Percentiles rank a stretch among this genome's conserved stretches.
These are phyloP conservation scores for Pyronema omphalodes DNA, from an alignment of 495 filamentous ascomycete species.

Conservation along the genomic window DNA sequence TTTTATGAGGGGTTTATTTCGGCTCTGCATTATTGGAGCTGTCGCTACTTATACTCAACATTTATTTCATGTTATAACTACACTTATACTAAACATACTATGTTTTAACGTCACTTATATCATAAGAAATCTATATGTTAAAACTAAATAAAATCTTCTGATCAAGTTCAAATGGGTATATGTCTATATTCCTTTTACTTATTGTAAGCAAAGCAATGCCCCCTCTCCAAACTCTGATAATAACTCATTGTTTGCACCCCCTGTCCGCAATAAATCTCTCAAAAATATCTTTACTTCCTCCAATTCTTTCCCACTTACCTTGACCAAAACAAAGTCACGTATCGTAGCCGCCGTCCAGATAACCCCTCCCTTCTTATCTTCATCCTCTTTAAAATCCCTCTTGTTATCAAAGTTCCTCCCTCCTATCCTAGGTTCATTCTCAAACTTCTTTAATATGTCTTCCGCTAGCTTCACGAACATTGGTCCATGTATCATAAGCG, in stretches of 20 bases:
- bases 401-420: conserved; percentile 28
- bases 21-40: too few relatives aligned
- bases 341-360: conserved; percentile 77
- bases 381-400: conserved; percentile 29
- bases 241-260: conserved; percentile 35
- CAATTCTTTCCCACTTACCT: conserved; percentile 51
- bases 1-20: too few relatives aligned
- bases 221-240: conserved; percentile 43
- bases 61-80: too few relatives aligned
- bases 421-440: conserved; percentile 59
- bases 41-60: too few relatives aligned
- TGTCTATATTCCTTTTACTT: not conserved
- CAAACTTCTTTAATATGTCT: conserved; percentile 61
- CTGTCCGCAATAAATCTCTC: conserved; percentile 33
- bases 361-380: conserved; percentile 40
- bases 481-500: conserved; percentile 62
- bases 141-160: too few relatives aligned
- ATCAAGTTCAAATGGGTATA: not conserved
- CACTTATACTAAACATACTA: too few relatives aligned
- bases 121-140: too few relatives aligned
- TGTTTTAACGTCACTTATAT: too few relatives aligned
- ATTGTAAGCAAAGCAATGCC: conserved; percentile 40
- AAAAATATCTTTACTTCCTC: conserved; percentile 47
- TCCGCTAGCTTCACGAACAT: conserved; percentile 43
- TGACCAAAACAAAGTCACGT: conserved; percentile 71